These are phyloP conservation scores for Austroboletus festivus DNA, from an alignment of 768 basidiomycete species.

Conservation along the genomic window DNA sequence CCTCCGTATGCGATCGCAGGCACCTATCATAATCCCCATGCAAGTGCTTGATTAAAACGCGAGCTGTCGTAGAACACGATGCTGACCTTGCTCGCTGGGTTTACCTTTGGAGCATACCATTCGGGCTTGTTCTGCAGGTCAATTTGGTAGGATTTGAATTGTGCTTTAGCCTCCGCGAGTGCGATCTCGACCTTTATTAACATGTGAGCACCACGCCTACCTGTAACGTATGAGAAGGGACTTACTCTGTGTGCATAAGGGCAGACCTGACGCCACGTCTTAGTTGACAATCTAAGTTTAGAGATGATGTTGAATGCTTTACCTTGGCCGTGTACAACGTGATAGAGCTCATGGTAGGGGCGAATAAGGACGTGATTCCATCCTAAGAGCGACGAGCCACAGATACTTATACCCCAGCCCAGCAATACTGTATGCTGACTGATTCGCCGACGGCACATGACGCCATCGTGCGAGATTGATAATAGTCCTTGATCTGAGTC, in stretches of 20 bases:
- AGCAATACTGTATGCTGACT: no score
- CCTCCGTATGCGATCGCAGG: conserved; percentile 56
- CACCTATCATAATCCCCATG: conserved; percentile 4
- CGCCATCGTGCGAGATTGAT: no score
- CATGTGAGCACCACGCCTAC: neutral
- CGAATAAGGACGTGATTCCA: no score
- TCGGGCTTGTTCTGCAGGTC: conserved; percentile 64
- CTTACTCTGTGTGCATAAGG: conserved; percentile 58
- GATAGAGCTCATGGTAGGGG: conserved; percentile 24
- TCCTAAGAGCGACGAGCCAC: no score
- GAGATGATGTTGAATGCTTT: no score
- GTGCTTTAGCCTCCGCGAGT: conserved; percentile 50
- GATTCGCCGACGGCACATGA: no score
- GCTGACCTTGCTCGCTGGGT: conserved; percentile 61
- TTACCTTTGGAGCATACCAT: conserved; percentile 65
- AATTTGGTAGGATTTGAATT: conserved; percentile 52
- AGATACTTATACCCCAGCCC: no score
- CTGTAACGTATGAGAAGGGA: neutral
- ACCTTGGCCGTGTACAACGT: conserved; percentile 51
- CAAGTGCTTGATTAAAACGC: neutral
- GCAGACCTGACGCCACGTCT: conserved; percentile 53
- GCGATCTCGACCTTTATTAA: conserved; percentile 53
- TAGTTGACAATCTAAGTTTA: no score
- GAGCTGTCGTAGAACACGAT: no score
- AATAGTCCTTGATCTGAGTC: no score